A percentile compares a stretch with the other conserved stretches of the same genome.
phyloP scores from a whole-genome alignment of 345 rosid genomes.

The Arabis alpina region DNA sequence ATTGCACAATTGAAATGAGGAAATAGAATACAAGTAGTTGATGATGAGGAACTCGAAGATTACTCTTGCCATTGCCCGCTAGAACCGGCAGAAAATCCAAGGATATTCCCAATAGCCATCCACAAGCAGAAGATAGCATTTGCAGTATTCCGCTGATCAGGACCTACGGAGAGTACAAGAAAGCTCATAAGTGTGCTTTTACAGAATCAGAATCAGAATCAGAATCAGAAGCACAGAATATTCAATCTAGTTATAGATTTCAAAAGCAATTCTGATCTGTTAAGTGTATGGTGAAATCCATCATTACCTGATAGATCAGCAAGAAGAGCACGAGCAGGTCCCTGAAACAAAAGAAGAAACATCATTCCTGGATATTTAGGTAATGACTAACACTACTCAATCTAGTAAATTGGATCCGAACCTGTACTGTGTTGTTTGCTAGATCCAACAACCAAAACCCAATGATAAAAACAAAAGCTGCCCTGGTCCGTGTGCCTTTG shows the following conservation, averaged over 20 bases:
- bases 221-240: conserved; percentile 24
- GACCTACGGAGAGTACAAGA: conserved; percentile 53
- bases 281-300: conserved; percentile 8
- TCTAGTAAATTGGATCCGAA: conserved; percentile 33
- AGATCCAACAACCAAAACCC: conserved; percentile 99
- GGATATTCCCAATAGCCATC: conserved; percentile 97
- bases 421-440: conserved; percentile 98
- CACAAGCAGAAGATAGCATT: conserved; percentile 95
- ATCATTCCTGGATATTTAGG: conserved; percentile 20
- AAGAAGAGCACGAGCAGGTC: conserved; percentile 98
- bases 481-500: conserved; percentile 86
- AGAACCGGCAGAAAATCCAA: conserved; percentile 98
- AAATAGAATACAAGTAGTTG: conserved; percentile 20
- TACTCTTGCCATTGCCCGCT: conserved; percentile 95
- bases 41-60: conserved; percentile 29
- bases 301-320: conserved; percentile 85
- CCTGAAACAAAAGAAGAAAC: conserved; percentile 51
- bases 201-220: conserved; percentile 33
- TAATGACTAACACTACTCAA: conserved; percentile 17
- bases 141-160: conserved; percentile 89
- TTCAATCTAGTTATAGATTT: conserved; percentile 9
- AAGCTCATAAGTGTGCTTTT: conserved; percentile 17
- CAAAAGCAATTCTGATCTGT: neutral
- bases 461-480: conserved; percentile 81
- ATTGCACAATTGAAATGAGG: conserved; percentile 25